Evolutionary conservation across 371 early-diverging fungal species (phyloP), one percentile per base, ranked within the genome.

Genomic region (Lichtheimia ramosa): DNA sequence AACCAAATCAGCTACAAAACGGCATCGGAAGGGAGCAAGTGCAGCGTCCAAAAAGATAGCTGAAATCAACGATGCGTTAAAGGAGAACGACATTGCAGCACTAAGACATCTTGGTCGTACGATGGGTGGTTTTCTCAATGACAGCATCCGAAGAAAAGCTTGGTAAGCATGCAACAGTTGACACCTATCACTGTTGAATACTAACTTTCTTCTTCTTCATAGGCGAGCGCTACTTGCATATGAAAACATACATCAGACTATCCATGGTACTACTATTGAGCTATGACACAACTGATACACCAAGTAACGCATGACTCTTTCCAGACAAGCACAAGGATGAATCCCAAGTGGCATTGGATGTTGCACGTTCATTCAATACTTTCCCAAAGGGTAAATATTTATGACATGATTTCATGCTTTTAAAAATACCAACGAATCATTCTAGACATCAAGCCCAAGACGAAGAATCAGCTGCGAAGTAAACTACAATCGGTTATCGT

Each of bases 61-160:
- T 20, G 43, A 39, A 3, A 82, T 85, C 10, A 74, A 83, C 49
- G 81, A 83, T 56, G 88, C 87, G 3, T 65, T 88, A 43, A 71
- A 69, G 16, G 65, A 61, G 18, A 65, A 70, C 12, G 69, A 89
- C 63, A 55, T 83, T 21, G 63, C 48, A 13, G 43, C 66, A 16
- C 67, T 89, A 6, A 63, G 84, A 43, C 61, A 66, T 34, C 77
- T 87, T 18, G 82, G 83, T 12, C 65, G 70, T 39, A 68, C 75
- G 20, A 65, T 69, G 0, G 74, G 77, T 13, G 87, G 87, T 28
- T 84, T 84, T 50, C 65, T 83, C 20, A 82, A 71, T 57, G 65
- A 82, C 51, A 71, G 69, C 25, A 61, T 85, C 53, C 67, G 85
- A 23, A 69, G 77, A 48, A 62, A 75, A 50, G 83, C 79, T 25